Conservation (phyloP, 768 basidiomycete genomes). For the Tricholoma sp. region DNA sequence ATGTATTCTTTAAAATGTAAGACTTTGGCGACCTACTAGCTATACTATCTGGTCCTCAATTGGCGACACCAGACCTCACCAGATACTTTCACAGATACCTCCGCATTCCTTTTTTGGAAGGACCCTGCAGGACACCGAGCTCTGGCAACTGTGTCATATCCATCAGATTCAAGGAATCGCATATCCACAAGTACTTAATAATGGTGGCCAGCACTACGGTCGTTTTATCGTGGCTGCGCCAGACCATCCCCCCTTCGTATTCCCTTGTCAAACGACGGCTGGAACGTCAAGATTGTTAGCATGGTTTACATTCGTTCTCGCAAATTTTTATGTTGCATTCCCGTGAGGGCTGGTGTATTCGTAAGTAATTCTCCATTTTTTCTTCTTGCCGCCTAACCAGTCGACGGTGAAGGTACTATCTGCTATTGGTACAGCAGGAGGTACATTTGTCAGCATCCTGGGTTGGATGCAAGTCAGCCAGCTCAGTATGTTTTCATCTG, state of each 20-base stretch:
- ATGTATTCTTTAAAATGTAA: no score
- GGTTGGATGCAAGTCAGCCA: conserved; percentile 44
- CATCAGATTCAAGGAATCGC: not conserved
- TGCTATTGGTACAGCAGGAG: conserved; percentile 36
- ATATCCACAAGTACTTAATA: not conserved
- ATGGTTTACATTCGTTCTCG: conserved; percentile 50
- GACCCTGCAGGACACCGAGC: not conserved
- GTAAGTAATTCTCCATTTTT: conserved; percentile 23
- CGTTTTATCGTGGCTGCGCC: conserved; percentile 33
- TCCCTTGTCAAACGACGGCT: conserved; percentile 9
- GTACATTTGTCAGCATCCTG: conserved; percentile 37
- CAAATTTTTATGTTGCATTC: conserved; percentile 63
- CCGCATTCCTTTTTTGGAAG: not conserved
- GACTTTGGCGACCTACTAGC: no score
- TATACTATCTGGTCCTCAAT: no score
- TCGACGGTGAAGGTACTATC: conserved; percentile 34
- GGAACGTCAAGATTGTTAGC: conserved; percentile 20
- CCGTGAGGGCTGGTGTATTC: conserved; percentile 60
- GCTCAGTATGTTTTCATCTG: conserved; percentile 30
- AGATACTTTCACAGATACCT: no score
- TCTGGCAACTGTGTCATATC: not conserved
- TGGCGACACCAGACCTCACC: no score
- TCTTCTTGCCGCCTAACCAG: not conserved
- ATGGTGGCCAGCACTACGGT: not conserved
- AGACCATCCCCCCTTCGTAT: conserved; percentile 21